phyloP scores from a whole-genome alignment of 1,139 yeast genomes.

The Saccharomyces hybrid region DNA sequence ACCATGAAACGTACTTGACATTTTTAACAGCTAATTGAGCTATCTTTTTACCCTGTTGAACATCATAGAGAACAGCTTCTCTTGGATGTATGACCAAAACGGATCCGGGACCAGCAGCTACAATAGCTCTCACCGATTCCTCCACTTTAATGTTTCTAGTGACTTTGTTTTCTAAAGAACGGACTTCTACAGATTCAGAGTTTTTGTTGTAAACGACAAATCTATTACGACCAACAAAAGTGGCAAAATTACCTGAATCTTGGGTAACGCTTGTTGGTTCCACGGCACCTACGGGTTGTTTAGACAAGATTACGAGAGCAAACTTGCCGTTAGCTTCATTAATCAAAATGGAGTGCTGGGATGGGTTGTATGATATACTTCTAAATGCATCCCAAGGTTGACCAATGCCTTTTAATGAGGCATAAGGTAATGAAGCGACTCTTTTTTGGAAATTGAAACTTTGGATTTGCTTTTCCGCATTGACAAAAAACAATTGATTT shows the following conservation, averaged over 20 bases:
- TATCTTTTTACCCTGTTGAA: conserved; percentile 80
- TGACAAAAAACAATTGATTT: conserved; percentile 62
- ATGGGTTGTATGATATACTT: conserved; percentile 81
- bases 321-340: conserved; percentile 59
- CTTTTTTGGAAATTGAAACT: conserved; percentile 55
- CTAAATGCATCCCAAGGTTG: conserved; percentile 81
- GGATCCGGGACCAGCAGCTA: conserved; percentile 75
- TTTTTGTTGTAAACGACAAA: conserved; percentile 72
- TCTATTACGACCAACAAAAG: conserved; percentile 89
- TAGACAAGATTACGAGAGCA: conserved; percentile 72
- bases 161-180: conserved; percentile 70
- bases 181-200: conserved; percentile 62
- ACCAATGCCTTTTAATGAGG: conserved; percentile 78
- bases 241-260: conserved; percentile 80
- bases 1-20: conserved; percentile 86
- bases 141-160: conserved; percentile 80
- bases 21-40: conserved; percentile 65
- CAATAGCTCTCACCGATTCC: conserved; percentile 61
- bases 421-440: conserved; percentile 66
- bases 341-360: conserved; percentile 79
- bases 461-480: conserved; percentile 81
- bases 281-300: conserved; percentile 83
- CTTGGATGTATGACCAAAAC: conserved; percentile 66
- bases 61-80: conserved; percentile 77
- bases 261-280: conserved; percentile 75